Conservation (phyloP, 345 rosid genomes). For the Rhizophora mangle region DNA sequence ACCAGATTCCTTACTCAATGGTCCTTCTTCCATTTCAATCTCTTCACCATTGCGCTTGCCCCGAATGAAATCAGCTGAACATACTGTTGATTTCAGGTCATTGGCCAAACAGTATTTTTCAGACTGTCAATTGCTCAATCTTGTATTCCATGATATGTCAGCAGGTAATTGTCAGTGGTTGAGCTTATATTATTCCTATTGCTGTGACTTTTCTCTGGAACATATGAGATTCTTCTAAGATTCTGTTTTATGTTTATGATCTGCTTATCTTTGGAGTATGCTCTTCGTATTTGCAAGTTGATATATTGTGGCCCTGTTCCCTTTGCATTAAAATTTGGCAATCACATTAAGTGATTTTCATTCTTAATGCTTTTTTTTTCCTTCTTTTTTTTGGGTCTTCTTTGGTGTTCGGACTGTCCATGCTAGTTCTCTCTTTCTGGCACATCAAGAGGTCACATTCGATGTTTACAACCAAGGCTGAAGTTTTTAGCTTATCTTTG, state of each 20-base stretch:
- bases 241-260: background rate
- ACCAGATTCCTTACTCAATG: constrained; percentile 95
- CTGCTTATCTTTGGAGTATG: background rate
- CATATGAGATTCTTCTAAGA: background rate
- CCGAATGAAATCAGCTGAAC: constrained; percentile 60
- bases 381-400: too few relatives aligned
- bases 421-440: too few relatives aligned
- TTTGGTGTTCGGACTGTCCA: too few relatives aligned
- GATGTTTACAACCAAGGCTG: too few relatives aligned
- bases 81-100: constrained; percentile 67
- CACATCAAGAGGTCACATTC: too few relatives aligned
- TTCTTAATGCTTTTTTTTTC: background rate
- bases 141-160: constrained; percentile 70
- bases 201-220: background rate
- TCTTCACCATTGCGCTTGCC: constrained; percentile 97
- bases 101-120: constrained; percentile 90
- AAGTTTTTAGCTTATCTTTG: too few relatives aligned
- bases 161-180: constrained; percentile 48
- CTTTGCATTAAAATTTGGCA: background rate
- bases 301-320: background rate
- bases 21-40: constrained; percentile 88
- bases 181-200: background rate
- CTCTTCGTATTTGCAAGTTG: background rate
- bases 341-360: background rate
- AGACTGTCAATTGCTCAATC: constrained; percentile 69